These are phyloP conservation scores for Wickerhamiella infanticola DNA, from an alignment of 1,139 yeast species.

Conservation along the genomic window DNA sequence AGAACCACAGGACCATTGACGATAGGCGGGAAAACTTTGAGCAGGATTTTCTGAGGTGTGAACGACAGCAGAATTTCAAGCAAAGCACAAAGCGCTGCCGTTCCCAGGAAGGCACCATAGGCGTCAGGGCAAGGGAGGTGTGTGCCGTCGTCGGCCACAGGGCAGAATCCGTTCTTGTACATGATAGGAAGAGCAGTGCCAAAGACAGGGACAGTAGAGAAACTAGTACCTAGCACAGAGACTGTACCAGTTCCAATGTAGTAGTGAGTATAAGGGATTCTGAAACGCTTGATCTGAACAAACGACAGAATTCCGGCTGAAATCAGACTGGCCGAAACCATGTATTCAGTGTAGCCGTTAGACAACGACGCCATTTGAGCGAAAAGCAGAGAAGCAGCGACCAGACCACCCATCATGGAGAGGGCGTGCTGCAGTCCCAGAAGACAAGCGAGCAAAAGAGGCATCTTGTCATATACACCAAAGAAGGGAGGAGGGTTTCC, in stretches of 20 bases:
- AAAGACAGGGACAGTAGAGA: slow-evolving; percentile 74
- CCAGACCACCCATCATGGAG: slow-evolving; percentile 84
- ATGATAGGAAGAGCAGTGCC: slow-evolving; percentile 60
- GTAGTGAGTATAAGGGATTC: slow-evolving; percentile 53
- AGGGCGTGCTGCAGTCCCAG: slow-evolving; percentile 78
- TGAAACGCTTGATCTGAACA: slow-evolving; percentile 70
- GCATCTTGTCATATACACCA: slow-evolving; percentile 65
- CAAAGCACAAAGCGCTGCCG: slow-evolving; percentile 62
- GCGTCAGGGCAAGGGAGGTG: slow-evolving; percentile 76
- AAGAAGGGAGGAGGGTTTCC: slow-evolving; percentile 54
- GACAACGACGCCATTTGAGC: slow-evolving; percentile 44
- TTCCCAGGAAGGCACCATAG: slow-evolving; percentile 71
- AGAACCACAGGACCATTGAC: slow-evolving; percentile 89
- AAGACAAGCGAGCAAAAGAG: slow-evolving; percentile 53
- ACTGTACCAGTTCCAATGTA: slow-evolving; percentile 75
- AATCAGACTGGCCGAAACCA: slow-evolving; percentile 65
- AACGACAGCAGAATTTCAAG: slow-evolving; percentile 59
- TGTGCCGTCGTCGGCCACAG: slow-evolving; percentile 41
- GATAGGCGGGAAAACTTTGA: slow-evolving; percentile 66
- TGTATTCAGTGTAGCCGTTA: slow-evolving; percentile 39
- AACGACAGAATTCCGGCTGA: slow-evolving; percentile 58
- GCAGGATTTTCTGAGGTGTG: slow-evolving; percentile 54
- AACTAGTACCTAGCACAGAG: slow-evolving; percentile 80
- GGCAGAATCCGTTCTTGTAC: slow-evolving; percentile 62
- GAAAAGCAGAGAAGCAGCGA: slow-evolving; percentile 69